Conservation (phyloP, 306 rosid species). For the Vigna trinervia region DNA sequence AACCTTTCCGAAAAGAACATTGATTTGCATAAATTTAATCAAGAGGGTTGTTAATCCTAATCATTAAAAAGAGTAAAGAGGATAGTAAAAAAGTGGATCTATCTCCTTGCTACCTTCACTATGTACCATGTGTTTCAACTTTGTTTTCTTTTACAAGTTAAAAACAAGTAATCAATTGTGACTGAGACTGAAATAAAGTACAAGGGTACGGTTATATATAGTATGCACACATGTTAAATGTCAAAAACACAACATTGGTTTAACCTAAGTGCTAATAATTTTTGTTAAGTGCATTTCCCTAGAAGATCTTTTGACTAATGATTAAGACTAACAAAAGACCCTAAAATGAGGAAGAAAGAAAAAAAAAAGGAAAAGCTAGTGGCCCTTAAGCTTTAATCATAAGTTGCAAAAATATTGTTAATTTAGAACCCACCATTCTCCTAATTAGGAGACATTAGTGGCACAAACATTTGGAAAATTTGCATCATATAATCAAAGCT, state of each 20-base stretch:
- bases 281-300: background rate
- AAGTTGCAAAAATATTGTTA: slow-evolving; percentile 15
- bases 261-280: background rate
- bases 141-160: background rate
- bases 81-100: background rate
- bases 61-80: background rate
- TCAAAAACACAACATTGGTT: background rate
- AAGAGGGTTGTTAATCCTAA: slow-evolving; percentile 4
- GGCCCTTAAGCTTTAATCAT: slow-evolving; percentile 4
- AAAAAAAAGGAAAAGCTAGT: background rate
- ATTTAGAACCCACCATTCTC: slow-evolving; percentile 39
- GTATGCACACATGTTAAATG: background rate
- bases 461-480: background rate
- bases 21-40: background rate
- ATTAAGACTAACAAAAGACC: background rate
- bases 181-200: background rate
- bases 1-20: background rate
- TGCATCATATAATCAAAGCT: background rate
- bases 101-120: background rate
- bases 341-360: background rate
- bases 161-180: background rate
- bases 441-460: slow-evolving; percentile 40
- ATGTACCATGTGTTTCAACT: background rate
- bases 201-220: background rate
- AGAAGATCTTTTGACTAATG: slow-evolving; percentile 27